These are phyloP conservation scores for Yarrowia sp. DNA, from an alignment of 805 yeast genomes.

Conservation along the genomic window DNA sequence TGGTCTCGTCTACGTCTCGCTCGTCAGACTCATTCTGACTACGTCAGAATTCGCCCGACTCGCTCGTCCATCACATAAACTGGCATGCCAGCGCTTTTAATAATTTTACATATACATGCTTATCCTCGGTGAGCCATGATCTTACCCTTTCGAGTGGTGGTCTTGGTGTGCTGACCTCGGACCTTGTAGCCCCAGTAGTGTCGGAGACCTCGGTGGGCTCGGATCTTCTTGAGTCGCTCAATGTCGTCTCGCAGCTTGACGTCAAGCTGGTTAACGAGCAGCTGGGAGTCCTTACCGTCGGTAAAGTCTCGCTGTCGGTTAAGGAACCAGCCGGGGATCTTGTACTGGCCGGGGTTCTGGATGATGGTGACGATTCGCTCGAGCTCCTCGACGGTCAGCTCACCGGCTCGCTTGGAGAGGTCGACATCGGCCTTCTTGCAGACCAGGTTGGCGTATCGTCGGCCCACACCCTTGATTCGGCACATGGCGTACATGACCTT, in stretches of 20 bases:
- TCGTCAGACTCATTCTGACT: no score
- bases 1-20: no score
- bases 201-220: constrained; percentile 99
- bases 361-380: constrained; percentile 99
- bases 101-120: constrained; percentile 23
- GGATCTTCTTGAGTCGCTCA: constrained; percentile 99
- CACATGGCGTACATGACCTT: constrained; percentile 99
- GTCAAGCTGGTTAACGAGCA: constrained; percentile 97
- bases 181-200: constrained; percentile 99
- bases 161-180: constrained; percentile 99
- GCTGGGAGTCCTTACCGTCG: constrained; percentile 99
- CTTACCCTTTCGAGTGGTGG: constrained; percentile 95
- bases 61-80: no score
- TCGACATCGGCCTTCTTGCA: constrained; percentile 99
- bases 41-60: no score
- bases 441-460: constrained; percentile 99
- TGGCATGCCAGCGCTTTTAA: no score
- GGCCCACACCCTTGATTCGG: constrained; percentile 99
- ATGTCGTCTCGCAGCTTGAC: constrained; percentile 97
- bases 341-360: constrained; percentile 99
- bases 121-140: constrained; percentile 35
- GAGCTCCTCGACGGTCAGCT: constrained; percentile 99
- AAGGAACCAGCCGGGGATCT: constrained; percentile 99
- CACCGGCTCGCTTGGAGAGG: constrained; percentile 99
- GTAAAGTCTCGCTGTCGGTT: constrained; percentile 98